A percentile compares a stretch with the other conserved stretches of the same genome.
phyloP scores from a whole-genome alignment of 176 grass and related monocot species.

The Bothriochloa decipiens region DNA sequence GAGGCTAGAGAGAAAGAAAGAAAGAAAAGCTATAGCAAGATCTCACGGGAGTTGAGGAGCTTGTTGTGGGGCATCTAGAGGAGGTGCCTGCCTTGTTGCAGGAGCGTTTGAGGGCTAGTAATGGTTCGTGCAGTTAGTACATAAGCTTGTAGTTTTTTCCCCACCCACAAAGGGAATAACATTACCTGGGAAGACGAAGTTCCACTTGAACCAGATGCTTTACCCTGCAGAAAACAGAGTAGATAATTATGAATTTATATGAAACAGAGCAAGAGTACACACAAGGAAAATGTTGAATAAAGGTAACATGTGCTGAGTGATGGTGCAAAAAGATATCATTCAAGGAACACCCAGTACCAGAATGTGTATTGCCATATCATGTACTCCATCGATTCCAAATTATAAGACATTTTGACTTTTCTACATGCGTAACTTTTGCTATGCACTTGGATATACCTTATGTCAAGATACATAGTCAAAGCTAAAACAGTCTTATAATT shows the following conservation, averaged over 20 bases:
- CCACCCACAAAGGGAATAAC: neutral
- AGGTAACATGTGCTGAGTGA: neutral
- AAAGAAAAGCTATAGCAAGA: conserved; percentile 16
- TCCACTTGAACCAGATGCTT: conserved; percentile 71
- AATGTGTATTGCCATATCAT: neutral
- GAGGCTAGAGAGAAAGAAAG: neutral
- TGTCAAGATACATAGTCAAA: too few species aligned
- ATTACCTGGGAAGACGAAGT: conserved; percentile 78
- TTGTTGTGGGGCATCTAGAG: conserved; percentile 52
- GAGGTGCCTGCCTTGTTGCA: conserved; percentile 48
- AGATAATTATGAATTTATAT: neutral
- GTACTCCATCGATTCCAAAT: neutral
- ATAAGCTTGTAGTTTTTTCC: conserved; percentile 2
- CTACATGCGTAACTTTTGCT: too few species aligned
- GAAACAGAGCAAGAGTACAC: conserved; percentile 1
- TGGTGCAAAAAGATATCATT: conserved; percentile 3
- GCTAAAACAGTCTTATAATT: too few species aligned
- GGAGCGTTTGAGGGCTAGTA: conserved; percentile 61
- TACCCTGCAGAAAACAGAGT: conserved; percentile 58
- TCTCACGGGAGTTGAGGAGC: conserved; percentile 66
- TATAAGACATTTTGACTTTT: too few species aligned
- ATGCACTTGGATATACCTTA: too few species aligned
- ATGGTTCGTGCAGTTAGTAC: conserved; percentile 44
- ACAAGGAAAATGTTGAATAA: conserved; percentile 15
- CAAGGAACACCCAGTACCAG: neutral